Base-by-base conservation (phyloP, 2,329 filamentous ascomycete genomes). In the Microcyclospora pomicola region DNA sequence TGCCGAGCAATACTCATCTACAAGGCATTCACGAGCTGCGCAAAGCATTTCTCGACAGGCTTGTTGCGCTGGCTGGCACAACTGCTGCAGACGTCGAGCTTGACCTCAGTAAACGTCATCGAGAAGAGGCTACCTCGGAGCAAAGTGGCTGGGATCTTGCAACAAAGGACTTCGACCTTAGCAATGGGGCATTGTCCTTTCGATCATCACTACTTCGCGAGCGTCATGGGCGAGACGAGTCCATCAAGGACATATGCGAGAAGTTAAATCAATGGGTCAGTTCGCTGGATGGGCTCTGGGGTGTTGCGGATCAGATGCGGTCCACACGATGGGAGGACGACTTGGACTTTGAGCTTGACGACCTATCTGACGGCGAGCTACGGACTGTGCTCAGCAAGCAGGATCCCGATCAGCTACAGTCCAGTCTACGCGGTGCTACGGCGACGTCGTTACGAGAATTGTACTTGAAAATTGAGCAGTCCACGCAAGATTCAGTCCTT, bases 241-340 rank as follows among this genome's bases (percentile, higher is more conserved):
- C 74, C 9, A 72, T 88, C 0, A 73, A 74, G 28, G 65, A 64
- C 37, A 73, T 79, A 0, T 65, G 78, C 1, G 64, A 70, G 10
- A 66, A 70, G 33, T 91, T 91, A 52, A 69, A 75, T 41, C 68
- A 69, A 1, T 95, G 87, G 86, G 72, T 76, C 33, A 66, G 68
- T n/a, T 72, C 79, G 5, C 73, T 92, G n/a, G 72, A 79, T 42
- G 74, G 77, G 37, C 72, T 82, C 11, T 70, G 69, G 32, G 64
- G 66, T 13, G 67, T 79, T 3, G 71, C 86, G 6, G 73, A 76
- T 31, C 68, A 73, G 41, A 70, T 91, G 49, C 73, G 68, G 42
- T 71, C 72, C 34, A 75, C 79, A 46, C 72, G 75, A 39, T 87
- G 82, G 81, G 80, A 87, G 44, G 79, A 83, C 39, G 80, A 83